A percentile compares a stretch with the other conserved stretches of the same genome.
Conservation (phyloP, 2,329 filamentous ascomycete species). For the Penicillium hordei region DNA sequence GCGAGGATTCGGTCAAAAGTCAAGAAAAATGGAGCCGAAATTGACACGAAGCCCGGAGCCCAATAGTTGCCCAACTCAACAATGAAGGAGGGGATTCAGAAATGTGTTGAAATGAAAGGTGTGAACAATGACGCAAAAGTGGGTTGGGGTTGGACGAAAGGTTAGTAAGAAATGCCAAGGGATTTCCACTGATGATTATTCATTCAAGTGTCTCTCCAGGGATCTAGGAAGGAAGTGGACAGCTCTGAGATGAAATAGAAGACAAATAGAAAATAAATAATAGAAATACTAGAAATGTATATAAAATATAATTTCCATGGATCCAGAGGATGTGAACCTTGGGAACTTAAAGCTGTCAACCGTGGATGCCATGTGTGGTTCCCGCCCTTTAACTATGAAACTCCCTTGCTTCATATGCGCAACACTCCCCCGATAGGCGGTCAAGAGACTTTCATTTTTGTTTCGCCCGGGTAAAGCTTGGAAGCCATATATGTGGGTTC, state of each 20-base stretch:
- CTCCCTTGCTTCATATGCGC: slow-evolving; percentile 6
- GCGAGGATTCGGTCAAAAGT: neutral
- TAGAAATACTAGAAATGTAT: neutral
- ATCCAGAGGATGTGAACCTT: neutral
- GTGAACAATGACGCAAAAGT: slow-evolving; percentile 12
- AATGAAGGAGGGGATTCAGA: slow-evolving; percentile 4
- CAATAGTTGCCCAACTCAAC: slow-evolving; percentile 10
- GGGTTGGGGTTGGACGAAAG: slow-evolving; percentile 8
- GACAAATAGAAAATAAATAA: neutral
- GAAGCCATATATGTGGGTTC: too few relatives aligned
- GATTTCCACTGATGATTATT: neutral
- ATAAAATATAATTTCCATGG: neutral
- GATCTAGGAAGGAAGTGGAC: too few relatives aligned
- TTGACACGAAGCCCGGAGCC: slow-evolving; percentile 6
- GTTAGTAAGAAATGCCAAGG: slow-evolving; percentile 3
- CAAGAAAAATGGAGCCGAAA: neutral
- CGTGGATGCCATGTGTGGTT: slow-evolving; percentile 1
- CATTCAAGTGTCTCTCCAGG: neutral
- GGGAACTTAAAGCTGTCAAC: neutral
- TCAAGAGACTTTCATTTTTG: neutral
- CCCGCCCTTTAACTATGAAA: slow-evolving; percentile 4
- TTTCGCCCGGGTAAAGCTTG: neutral
- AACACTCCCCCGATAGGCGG: neutral
- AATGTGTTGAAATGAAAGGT: neutral
- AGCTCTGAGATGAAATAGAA: neutral